Base-by-base conservation (phyloP, 805 yeast species). In the Ogataea nonfermentans region DNA sequence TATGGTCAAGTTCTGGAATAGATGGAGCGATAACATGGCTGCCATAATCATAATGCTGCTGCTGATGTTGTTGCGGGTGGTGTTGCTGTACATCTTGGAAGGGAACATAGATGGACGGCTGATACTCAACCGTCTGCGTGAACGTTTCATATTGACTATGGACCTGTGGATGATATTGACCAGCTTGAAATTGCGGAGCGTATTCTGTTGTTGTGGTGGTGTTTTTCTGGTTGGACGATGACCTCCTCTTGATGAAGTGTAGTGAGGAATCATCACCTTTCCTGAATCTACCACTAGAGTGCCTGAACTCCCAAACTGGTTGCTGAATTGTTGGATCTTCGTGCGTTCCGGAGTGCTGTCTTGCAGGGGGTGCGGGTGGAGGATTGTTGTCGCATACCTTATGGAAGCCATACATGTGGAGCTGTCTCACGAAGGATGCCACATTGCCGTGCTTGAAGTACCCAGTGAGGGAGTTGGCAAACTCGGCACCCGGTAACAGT, bases 321-420 rank as follows among this genome's bases (percentile, higher is more conserved):
- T 53, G 60, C 4, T 31, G 24, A 14, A 11, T 28, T 13, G 44
- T 49, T 2, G 48, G 51, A 37, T 39, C 43, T 22, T 32, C 35
- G 11, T 12, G 28, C 9, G 32, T 10, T 13, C 32, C 14, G 3
- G 25, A 14, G 19, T 8, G 9, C 14, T 27, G 19, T 16, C 34
- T 20, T 24, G 34, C 13, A 8, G 47, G 39, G 2, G 57, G 53
- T 10, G 41, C 25, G 4, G 53, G 44, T 4, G 57, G 51, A 2
- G 59, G 41, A 22, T 45, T 55, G 12, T 68, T 70, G 44, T 75
- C 79, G 45, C 66, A 75, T 6, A 76, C 81, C 65, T 90, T 89
- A 62, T 90, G 96, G 67, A 90, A 89, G 1, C 96, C 96, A 60
- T 89, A 89, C 97, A 90, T 91, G 67, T 91, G 95, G 32, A 90